Evolutionary conservation across 2,329 filamentous ascomycete species (phyloP).

Genomic region (Colletotrichum theobromicola): DNA sequence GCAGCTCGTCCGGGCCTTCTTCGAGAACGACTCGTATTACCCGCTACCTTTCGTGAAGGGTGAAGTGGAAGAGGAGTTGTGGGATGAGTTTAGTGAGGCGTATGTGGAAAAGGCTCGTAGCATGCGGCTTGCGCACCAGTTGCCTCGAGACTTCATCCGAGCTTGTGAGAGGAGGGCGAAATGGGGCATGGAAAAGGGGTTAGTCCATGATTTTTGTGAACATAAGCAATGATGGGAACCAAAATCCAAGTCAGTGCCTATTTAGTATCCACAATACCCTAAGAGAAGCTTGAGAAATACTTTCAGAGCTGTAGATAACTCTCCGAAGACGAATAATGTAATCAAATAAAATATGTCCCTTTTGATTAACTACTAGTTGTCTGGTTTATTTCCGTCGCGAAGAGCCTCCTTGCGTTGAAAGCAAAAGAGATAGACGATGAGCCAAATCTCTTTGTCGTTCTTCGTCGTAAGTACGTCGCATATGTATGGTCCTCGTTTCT

Average conservation of each 20-base stretch:
- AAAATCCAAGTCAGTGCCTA: not conserved
- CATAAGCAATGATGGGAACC: not conserved
- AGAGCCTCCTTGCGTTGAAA: not conserved
- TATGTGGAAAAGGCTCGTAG: not conserved
- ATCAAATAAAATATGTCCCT: not conserved
- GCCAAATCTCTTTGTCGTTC: not conserved
- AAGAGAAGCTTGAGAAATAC: too few relatives aligned
- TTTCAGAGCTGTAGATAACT: too few relatives aligned
- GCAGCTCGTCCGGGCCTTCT: not conserved
- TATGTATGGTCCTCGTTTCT: not conserved
- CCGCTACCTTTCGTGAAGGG: not conserved
- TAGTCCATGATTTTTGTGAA: too few relatives aligned
- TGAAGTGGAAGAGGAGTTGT: not conserved
- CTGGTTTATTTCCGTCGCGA: not conserved
- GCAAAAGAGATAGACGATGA: not conserved
- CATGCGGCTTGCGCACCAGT: not conserved
- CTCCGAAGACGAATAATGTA: too few relatives aligned
- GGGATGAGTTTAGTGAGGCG: not conserved
- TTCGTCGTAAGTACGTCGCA: not conserved
- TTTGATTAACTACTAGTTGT: not conserved
- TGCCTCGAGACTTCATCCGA: not conserved
- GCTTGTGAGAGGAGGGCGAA: not conserved
- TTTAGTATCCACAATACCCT: not conserved
- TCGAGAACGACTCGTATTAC: not conserved
- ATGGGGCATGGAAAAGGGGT: not conserved